Conservation (phyloP, 192 early-diverging fungal species). For the Ambispora gerdemannii region DNA sequence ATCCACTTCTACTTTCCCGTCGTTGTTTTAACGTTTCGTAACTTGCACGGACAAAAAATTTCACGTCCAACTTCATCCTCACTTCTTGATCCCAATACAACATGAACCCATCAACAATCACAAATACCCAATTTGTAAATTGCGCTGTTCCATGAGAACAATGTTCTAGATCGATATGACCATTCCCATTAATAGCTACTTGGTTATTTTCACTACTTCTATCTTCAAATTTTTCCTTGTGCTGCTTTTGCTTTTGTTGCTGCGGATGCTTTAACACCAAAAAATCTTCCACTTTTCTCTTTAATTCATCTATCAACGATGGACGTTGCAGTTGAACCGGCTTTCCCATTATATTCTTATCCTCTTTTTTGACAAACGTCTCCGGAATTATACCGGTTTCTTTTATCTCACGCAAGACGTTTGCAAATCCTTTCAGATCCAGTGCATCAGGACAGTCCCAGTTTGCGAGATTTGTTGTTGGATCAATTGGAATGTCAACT, state of each 20-base stretch:
- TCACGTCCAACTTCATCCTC: constrained; percentile 43
- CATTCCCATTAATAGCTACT: not conserved
- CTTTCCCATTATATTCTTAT: not conserved
- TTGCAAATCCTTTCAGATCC: constrained; percentile 46
- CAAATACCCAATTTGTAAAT: constrained; percentile 30
- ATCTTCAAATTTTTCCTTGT: not conserved
- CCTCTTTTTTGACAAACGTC: constrained; percentile 42
- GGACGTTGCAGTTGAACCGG: not conserved
- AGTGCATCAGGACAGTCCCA: constrained; percentile 79
- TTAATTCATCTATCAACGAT: not conserved
- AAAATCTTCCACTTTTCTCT: not conserved
- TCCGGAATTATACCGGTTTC: constrained; percentile 38
- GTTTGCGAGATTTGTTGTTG: constrained; percentile 53
- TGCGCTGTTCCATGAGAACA: not conserved
- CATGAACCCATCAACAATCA: constrained; percentile 79
- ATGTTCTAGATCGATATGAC: not conserved
- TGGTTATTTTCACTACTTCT: not conserved
- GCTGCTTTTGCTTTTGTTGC: not conserved
- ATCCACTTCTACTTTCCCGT: constrained; percentile 61
- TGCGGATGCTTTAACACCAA: constrained; percentile 5
- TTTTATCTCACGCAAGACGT: constrained; percentile 34
- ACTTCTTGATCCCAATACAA: constrained; percentile 57
- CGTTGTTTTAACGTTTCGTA: constrained; percentile 62
- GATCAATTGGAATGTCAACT: constrained; percentile 61
- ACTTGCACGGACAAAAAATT: constrained; percentile 58